Percentiles rank a stretch among this genome's conserved stretches.
These are phyloP conservation scores for Camelina laxa DNA, from an alignment of 345 rosid species.

Conservation along the genomic window DNA sequence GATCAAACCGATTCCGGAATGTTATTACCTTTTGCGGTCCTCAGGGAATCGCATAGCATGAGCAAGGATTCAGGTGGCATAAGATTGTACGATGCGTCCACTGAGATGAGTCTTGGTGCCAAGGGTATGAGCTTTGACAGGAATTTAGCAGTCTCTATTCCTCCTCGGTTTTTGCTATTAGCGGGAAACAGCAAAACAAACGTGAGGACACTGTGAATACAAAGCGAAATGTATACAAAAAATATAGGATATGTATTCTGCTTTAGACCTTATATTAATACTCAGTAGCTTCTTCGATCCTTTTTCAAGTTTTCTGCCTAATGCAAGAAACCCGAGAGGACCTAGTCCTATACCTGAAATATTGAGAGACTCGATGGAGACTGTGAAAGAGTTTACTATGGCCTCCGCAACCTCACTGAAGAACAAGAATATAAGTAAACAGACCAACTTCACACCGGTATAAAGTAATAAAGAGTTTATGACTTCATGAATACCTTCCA, in stretches of 20 bases:
- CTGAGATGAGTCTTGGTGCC: slow-evolving; percentile 63
- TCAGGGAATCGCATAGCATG: slow-evolving; percentile 62
- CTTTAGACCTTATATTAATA: slow-evolving; percentile 72
- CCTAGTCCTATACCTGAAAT: slow-evolving; percentile 83
- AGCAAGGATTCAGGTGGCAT: slow-evolving; percentile 76
- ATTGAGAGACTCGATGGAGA: slow-evolving; percentile 58
- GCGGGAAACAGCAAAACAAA: slow-evolving; percentile 32
- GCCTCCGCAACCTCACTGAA: slow-evolving; percentile 70
- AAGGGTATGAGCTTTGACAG: slow-evolving; percentile 64
- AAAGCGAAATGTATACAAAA: slow-evolving; percentile 8
- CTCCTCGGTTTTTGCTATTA: slow-evolving; percentile 88
- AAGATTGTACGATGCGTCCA: slow-evolving; percentile 74
- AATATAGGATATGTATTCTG: slow-evolving; percentile 24
- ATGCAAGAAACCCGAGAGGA: slow-evolving; percentile 67
- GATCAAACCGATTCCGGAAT: neutral
- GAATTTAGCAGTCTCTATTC: slow-evolving; percentile 72
- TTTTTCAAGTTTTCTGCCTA: slow-evolving; percentile 47
- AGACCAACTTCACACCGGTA: slow-evolving; percentile 22
- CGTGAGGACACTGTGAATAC: slow-evolving; percentile 1
- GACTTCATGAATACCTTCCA: slow-evolving; percentile 58
- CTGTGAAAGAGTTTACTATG: slow-evolving; percentile 53
- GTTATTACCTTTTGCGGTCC: slow-evolving; percentile 57
- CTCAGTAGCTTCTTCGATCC: slow-evolving; percentile 54
- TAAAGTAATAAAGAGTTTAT: neutral
- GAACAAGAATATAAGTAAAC: slow-evolving; percentile 35